Base-by-base conservation (phyloP, 176 grass and related monocot genomes). In the Saccharum officinarum region DNA sequence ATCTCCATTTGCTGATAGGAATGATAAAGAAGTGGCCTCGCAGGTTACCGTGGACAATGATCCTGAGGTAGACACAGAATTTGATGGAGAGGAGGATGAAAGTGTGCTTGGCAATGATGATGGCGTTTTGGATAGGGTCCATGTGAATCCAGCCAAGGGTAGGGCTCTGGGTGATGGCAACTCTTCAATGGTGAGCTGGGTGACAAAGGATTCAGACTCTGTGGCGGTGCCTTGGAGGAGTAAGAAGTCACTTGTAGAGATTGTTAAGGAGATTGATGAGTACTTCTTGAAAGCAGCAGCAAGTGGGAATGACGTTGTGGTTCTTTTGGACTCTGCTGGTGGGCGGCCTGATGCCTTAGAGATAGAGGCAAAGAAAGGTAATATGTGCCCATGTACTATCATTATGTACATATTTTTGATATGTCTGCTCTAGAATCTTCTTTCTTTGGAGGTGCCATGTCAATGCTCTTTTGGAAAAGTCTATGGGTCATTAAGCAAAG, bases 271-370 rank as follows among this genome's bases (percentile, higher is more conserved):
- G 82, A 88, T 99, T 42, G 97, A 99, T 77, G 94, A 97, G 40
- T 95, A 92, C 79, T 97, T 99, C 86, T 86, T 99, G 80, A 99
- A 91, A 90, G 97, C 97, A 45, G 97, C 94, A 7, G 94, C 94
- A 12, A 90, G 88, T 72, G 97, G 97, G 39, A 95, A 60, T 14
- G 97, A 97, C 68, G 90, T 97, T 41, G 86, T 90, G 60, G 37
- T 86, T 80, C 80, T 97, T 86, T 88, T 99, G 86, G 94, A 99
- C 68, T 91, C 89, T 59, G 84, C 91, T 76, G 84, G 79, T 36
- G 84, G 88, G 26, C 72, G 65, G 54, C 55, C 67, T 74, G 78
- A 85, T 81, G 79, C 80, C 81, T 88, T 83, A 81, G 88, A 94
- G 71, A 37, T 78, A 42, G 88, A 94, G 38, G 73, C 68, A 73